A percentile compares a stretch with the other conserved stretches of the same genome.
Conservation (phyloP, 352 stramenopile genomes). For the Phytophthora litchii region DNA sequence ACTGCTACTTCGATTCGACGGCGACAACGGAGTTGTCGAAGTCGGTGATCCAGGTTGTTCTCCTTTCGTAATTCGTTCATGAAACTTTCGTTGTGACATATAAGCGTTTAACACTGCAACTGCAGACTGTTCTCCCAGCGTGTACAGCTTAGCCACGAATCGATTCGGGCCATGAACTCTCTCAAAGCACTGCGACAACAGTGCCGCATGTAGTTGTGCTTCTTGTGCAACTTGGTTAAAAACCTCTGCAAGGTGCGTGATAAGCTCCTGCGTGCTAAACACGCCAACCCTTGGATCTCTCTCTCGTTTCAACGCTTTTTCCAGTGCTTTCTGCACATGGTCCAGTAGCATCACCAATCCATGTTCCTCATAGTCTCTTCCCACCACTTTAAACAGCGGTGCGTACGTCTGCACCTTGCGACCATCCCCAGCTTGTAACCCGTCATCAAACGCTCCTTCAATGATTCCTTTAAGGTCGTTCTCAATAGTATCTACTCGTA, state of each 20-base stretch:
- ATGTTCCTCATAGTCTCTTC: conserved; percentile 67
- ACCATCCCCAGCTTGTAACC: conserved; percentile 49
- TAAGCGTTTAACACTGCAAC: conserved; percentile 68
- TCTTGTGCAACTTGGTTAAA: conserved; percentile 81
- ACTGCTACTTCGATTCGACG: conserved; percentile 24
- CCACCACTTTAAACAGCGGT: conserved; percentile 78
- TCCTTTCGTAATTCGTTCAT: conserved; percentile 58
- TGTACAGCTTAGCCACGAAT: conserved; percentile 63
- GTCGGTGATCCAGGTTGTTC: conserved; percentile 12
- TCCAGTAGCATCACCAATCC: conserved; percentile 63
- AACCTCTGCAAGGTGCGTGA: conserved; percentile 72
- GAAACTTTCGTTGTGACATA: conserved; percentile 78
- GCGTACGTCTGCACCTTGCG: conserved; percentile 67
- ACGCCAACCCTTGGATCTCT: conserved; percentile 35
- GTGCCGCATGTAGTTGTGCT: conserved; percentile 60
- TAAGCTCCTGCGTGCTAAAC: conserved; percentile 79
- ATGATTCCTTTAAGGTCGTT: conserved; percentile 83
- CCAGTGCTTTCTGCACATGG: conserved; percentile 47
- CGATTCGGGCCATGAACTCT: conserved; percentile 55
- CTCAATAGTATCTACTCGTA: conserved; percentile 86
- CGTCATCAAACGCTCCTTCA: conserved; percentile 69
- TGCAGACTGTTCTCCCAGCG: conserved; percentile 58
- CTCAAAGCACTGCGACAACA: conserved; percentile 62
- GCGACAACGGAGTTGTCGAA: conserved; percentile 20
- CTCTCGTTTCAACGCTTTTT: conserved; percentile 37